These are phyloP conservation scores for Termitomyces sp. DNA, from an alignment of 768 basidiomycete species.

Conservation along the genomic window DNA sequence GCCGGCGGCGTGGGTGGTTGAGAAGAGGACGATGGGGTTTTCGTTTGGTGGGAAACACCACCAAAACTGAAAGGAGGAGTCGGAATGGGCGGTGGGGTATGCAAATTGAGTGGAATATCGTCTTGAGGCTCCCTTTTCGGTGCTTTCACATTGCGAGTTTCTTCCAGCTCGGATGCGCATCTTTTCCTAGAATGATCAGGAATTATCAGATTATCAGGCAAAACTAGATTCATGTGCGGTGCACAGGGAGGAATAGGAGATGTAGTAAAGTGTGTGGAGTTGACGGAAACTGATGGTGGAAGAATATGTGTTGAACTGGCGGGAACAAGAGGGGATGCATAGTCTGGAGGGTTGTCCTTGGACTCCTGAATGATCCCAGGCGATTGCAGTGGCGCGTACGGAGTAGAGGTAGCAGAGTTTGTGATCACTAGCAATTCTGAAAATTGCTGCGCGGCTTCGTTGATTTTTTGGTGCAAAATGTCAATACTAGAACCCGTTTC, in stretches of 20 bases:
- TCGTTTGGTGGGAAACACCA: constrained; percentile 7
- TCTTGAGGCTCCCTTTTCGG: constrained; percentile 46
- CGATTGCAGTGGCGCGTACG: constrained; percentile 15
- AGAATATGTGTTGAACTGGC: not conserved
- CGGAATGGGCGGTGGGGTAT: constrained; percentile 11
- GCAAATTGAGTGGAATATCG: constrained; percentile 27
- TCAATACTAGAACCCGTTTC: constrained; percentile 48
- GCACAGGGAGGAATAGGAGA: constrained; percentile 7
- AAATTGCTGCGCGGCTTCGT: constrained; percentile 50
- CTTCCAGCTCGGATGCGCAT: constrained; percentile 37
- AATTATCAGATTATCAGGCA: constrained; percentile 16
- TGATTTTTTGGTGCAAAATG: constrained; percentile 50
- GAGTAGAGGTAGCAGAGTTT: constrained; percentile 13
- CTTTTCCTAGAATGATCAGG: constrained; percentile 39
- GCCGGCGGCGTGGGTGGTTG: constrained; percentile 32
- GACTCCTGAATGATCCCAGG: constrained; percentile 12
- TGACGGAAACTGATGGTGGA: not conserved
- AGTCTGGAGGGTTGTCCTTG: constrained; percentile 12
- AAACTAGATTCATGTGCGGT: constrained; percentile 19
- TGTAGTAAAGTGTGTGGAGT: not conserved
- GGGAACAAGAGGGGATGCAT: constrained; percentile 5
- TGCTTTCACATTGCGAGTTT: constrained; percentile 37
- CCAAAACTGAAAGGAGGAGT: constrained; percentile 13
- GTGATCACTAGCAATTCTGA: constrained; percentile 28
- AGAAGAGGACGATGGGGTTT: constrained; percentile 25